Evolutionary conservation across 345 rosid genomes (phyloP), one percentile per base, ranked within the genome.

Genomic region (Populus nigra): DNA sequence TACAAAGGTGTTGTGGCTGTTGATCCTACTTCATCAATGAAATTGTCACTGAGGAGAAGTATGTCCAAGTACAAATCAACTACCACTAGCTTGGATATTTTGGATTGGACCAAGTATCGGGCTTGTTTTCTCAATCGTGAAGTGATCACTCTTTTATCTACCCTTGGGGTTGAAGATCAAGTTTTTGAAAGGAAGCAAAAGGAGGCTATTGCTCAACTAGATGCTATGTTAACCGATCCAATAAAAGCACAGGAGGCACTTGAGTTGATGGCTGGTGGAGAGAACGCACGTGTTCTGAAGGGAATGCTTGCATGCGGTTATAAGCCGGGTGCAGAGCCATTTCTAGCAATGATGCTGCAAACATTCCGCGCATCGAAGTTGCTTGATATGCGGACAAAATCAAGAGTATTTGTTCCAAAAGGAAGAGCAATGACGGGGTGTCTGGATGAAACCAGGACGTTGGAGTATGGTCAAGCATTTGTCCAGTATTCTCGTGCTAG

Each of bases 1-100:
- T 88, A 55, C 88, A 92, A 92, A 83, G 96, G 96, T 65, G 96
- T 90, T 20, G 90, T 92, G 31, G 96, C 96, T 16, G 84, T 88
- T 33, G 94, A 90, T 76, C 96, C 90, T 9, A 73, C 74, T 18
- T 90, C 91, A 11, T 76, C 76, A 0, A 75, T 7, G 73, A 89
- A 89, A 29, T 75, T 90, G 47, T 91, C 91, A 2, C 22, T 87
- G 29, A 76, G 88, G 61, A 5, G 49, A 29, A 87, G 87, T 8
- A 88, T 84, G 90, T 68, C 5, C 31, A 88, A 88, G 73, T 88
- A 49, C 5, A 72, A 79, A 38, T 81, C 87, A 4, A 59, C 35
- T 3, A 62, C 75, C 78, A 83, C 85, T 0, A 88, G 84, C 55
- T 78, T 91, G 0, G 92, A 90, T 72, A 87, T 91, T 27, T 67